These are phyloP conservation scores for Fraxinus sp. DNA, from an alignment of 305 asterid genomes.

Conservation along the genomic window DNA sequence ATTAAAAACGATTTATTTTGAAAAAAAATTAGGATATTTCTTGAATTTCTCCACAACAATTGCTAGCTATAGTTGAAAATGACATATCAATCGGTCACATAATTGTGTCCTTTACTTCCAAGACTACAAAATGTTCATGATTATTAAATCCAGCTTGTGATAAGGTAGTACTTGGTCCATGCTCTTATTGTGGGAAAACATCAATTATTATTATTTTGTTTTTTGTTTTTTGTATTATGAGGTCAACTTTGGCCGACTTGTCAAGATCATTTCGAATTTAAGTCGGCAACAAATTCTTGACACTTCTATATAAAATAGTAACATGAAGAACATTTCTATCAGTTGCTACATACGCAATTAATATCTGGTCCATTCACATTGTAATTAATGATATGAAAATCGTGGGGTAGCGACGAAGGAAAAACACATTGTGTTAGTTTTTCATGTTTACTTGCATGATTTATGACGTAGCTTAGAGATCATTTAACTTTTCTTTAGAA, in stretches of 20 bases:
- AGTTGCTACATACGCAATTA: neutral
- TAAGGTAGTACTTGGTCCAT: conserved; percentile 20
- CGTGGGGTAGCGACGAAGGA: neutral
- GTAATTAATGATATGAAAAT: neutral
- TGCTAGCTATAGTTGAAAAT: neutral
- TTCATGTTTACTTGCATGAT: neutral
- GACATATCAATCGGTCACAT: neutral
- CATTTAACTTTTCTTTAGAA: neutral
- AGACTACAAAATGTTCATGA: neutral
- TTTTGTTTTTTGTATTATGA: neutral
- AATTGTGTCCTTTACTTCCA: neutral
- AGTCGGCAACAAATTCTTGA: neutral
- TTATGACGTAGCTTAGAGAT: neutral
- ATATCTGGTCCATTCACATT: neutral
- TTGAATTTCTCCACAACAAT: neutral
- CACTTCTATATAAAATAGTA: neutral
- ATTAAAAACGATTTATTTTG: too few species aligned
- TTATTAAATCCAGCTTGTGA: conserved; percentile 22
- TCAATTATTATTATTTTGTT: neutral
- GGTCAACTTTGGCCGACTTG: neutral
- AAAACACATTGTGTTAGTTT: neutral
- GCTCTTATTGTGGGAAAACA: neutral
- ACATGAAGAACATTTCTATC: neutral
- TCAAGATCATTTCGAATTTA: neutral
- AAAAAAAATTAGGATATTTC: neutral